These are phyloP conservation scores for Lathyrus oleraceus DNA, from an alignment of 306 rosid species.

Conservation along the genomic window DNA sequence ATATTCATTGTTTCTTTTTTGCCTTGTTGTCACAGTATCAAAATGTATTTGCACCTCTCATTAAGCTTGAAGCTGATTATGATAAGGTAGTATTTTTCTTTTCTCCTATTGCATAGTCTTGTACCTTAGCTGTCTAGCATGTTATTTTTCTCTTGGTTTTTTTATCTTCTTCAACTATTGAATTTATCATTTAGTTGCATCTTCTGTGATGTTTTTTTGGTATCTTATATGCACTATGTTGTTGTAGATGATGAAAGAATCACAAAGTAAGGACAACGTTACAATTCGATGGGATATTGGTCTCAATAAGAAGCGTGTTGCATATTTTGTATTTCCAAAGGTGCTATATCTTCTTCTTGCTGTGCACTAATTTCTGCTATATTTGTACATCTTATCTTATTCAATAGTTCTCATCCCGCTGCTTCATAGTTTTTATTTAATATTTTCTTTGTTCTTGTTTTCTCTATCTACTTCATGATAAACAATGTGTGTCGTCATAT, in stretches of 20 bases:
- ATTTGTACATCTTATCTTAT: not conserved
- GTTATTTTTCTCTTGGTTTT: not conserved
- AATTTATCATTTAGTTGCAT: slow-evolving; percentile 2
- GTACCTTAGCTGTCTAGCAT: not conserved
- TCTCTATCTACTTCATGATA: slow-evolving; percentile 6
- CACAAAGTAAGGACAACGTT: slow-evolving; percentile 97
- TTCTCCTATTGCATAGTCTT: not conserved
- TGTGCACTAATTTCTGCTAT: not conserved
- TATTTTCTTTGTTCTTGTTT: slow-evolving; percentile 11
- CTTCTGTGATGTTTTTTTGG: slow-evolving; percentile 26
- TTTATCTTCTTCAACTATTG: not conserved
- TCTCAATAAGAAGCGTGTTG: slow-evolving; percentile 96
- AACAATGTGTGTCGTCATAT: slow-evolving; percentile 31
- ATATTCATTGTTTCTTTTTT: slow-evolving; percentile 29
- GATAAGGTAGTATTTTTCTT: slow-evolving; percentile 64
- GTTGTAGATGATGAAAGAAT: slow-evolving; percentile 96
- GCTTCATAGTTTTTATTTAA: slow-evolving; percentile 8
- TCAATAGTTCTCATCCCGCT: not conserved
- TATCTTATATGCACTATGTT: slow-evolving; percentile 38
- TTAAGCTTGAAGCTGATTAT: slow-evolving; percentile 99
- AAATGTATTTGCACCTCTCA: slow-evolving; percentile 99
- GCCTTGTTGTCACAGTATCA: slow-evolving; percentile 67
- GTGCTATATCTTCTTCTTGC: slow-evolving; percentile 39
- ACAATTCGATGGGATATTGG: slow-evolving; percentile 98
- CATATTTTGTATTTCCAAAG: slow-evolving; percentile 98